Conservation (phyloP, 148 eudicot genomes). For the Amaranthus palmeri region DNA sequence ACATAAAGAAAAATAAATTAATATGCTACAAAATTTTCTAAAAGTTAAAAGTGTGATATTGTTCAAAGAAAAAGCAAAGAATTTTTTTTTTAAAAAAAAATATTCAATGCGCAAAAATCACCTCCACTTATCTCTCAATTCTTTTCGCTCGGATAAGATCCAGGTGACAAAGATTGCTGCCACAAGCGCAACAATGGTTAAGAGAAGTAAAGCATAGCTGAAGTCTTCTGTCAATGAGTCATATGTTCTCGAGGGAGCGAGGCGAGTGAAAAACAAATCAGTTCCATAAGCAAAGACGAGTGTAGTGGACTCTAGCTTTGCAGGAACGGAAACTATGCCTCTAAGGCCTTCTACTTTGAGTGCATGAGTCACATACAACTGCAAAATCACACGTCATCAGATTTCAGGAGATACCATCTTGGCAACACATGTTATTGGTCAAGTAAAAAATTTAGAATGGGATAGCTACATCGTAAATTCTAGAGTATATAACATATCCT, state of each 20-base stretch:
- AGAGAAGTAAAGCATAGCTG: slow-evolving; percentile 85
- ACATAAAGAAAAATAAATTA: slow-evolving; percentile 9
- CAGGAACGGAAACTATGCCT: slow-evolving; percentile 72
- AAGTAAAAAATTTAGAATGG: not conserved
- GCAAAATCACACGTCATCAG: slow-evolving; percentile 26
- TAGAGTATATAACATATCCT: too few species aligned
- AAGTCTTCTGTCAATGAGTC: slow-evolving; percentile 96
- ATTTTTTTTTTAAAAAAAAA: not conserved
- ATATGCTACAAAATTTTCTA: slow-evolving; percentile 32
- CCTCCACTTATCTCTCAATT: slow-evolving; percentile 94
- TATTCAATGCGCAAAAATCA: slow-evolving; percentile 22
- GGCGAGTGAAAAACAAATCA: slow-evolving; percentile 78
- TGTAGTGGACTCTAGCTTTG: slow-evolving; percentile 94
- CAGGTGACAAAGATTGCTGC: slow-evolving; percentile 82
- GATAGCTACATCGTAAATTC: not conserved
- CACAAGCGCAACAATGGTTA: slow-evolving; percentile 78
- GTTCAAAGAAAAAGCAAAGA: slow-evolving; percentile 10
- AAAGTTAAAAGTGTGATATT: slow-evolving; percentile 22
- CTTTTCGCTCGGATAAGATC: slow-evolving; percentile 89
- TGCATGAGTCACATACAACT: slow-evolving; percentile 84
- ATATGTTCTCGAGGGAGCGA: slow-evolving; percentile 88
- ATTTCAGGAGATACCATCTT: not conserved
- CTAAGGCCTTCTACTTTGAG: slow-evolving; percentile 92
- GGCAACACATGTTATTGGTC: not conserved
- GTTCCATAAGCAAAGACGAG: slow-evolving; percentile 83